These are phyloP conservation scores for Curvularia sp. DNA, from an alignment of 2,329 filamentous ascomycete genomes.

Conservation along the genomic window DNA sequence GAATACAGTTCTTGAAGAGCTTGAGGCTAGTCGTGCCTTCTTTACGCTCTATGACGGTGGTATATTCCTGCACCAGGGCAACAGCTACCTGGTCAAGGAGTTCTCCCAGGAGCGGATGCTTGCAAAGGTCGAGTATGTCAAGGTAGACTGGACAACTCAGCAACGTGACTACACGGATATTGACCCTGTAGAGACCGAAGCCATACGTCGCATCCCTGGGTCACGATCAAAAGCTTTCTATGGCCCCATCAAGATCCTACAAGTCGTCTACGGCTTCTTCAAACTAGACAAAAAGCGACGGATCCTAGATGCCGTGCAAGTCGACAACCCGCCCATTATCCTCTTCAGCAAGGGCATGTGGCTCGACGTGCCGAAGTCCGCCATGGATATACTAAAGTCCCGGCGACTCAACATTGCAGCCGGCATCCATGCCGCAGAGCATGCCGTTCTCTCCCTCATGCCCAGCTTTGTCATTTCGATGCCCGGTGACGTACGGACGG, in stretches of 20 bases:
- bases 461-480: conserved; percentile 90
- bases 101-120: conserved; percentile 81
- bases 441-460: conserved; percentile 84
- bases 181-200: conserved; percentile 90
- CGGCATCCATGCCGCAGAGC: conserved; percentile 93
- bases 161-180: conserved; percentile 95
- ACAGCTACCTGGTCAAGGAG: conserved; percentile 88
- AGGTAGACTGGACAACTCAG: conserved; percentile 92
- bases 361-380: conserved; percentile 84
- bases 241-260: conserved; percentile 82
- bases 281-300: conserved; percentile 87
- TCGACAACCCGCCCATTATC: conserved; percentile 91
- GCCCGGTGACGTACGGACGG: conserved; percentile 90
- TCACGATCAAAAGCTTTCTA: conserved; percentile 78
- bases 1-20: conserved; percentile 88
- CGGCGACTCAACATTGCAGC: conserved; percentile 81
- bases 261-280: conserved; percentile 95
- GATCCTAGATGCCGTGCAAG: conserved; percentile 88
- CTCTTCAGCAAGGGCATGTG: conserved; percentile 89
- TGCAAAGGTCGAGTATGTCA: conserved; percentile 85
- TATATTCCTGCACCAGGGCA: conserved; percentile 96
- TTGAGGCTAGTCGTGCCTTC: conserved; percentile 93
- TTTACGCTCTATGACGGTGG: conserved; percentile 97
- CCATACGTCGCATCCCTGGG: conserved; percentile 73
- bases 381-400: conserved; percentile 78